Evolutionary conservation across 345 rosid genomes (phyloP).

Genomic region (Gossypium sturtianum): DNA sequence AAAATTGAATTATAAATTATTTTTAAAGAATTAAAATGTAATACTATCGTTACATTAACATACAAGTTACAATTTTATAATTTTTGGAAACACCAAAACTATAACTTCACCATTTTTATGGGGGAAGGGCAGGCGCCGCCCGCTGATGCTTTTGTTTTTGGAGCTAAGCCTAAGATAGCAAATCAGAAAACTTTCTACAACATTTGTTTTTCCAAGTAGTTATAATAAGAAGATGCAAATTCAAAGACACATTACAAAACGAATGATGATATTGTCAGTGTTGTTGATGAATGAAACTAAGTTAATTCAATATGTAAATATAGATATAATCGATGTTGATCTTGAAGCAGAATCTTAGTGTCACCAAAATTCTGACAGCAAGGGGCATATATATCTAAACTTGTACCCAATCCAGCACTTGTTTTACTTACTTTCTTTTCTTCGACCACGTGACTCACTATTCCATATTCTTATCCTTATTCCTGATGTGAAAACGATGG

Average conservation of each 20-base stretch:
- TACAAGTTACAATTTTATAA: too few species aligned
- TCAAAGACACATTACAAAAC: constrained; percentile 3
- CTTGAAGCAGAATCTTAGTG: background rate
- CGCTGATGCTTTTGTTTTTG: background rate
- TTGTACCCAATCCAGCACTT: background rate
- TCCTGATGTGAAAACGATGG: background rate
- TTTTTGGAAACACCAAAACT: too few species aligned
- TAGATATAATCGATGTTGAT: background rate
- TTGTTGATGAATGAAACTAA: background rate
- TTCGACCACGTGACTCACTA: constrained; percentile 1
- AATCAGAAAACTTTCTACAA: background rate
- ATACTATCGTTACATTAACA: too few species aligned
- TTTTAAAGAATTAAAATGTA: too few species aligned
- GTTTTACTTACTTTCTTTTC: background rate
- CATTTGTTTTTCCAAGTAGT: background rate
- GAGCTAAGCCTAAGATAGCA: background rate
- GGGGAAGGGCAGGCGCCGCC: too few species aligned
- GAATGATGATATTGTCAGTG: background rate
- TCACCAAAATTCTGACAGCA: background rate
- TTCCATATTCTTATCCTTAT: background rate
- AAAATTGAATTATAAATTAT: too few species aligned
- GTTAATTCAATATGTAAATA: background rate
- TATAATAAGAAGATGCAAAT: background rate
- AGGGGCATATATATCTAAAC: background rate
- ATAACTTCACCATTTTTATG: too few species aligned